Base-by-base conservation (phyloP, 768 basidiomycete genomes). In the Cantharellus anzutake region DNA sequence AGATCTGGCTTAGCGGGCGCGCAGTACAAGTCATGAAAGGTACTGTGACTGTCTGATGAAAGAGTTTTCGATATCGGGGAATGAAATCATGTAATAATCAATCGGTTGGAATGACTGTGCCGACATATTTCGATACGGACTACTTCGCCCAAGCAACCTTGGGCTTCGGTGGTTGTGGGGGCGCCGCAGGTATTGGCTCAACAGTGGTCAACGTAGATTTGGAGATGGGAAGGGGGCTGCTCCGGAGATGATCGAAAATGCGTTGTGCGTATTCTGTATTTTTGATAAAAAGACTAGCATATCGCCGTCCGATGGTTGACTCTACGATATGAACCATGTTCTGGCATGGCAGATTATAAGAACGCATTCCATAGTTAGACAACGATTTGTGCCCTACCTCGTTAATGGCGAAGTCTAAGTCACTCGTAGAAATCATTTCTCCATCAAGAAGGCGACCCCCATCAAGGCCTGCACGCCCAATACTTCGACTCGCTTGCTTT, bases 281-380 rank as follows among this genome's bases (percentile, higher is more conserved):
- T 65, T 91, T 84, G 72, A 97, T 93, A 73, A 97, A 97, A 88
- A 91, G 96, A 42, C 91, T 89, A 2, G 91, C 94, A 70, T 90
- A 97, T 56, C 91, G 82, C 52, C 94, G 75, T 14, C 92, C 91
- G 20, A 94, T 82, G 0, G 90, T 96, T 29, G 90, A 91, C 70
- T 98, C 93, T 2, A 88, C 84, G 63, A 98, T 91, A 65, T 94
- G 88, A 4, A 98, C 86, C 86, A 93, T 93, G 69, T 92, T 89
- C 93, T 97, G 65, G 39, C 35, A 48, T 3, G 40, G 34, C 29
- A 61, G 50, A 44, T 64, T 60, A 14, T 62, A 38, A 39, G 60
- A 38, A 59, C 3, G 38, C 16, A 58, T 41, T 41, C 5, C 5
- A 2, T 14, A 48, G 53, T n/a, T 16, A 60, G 39, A 16, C 5